Evolutionary conservation across 2,329 filamentous ascomycete genomes (phyloP), one percentile per base, ranked within the genome.

Genomic region (Botrytis squamosa): DNA sequence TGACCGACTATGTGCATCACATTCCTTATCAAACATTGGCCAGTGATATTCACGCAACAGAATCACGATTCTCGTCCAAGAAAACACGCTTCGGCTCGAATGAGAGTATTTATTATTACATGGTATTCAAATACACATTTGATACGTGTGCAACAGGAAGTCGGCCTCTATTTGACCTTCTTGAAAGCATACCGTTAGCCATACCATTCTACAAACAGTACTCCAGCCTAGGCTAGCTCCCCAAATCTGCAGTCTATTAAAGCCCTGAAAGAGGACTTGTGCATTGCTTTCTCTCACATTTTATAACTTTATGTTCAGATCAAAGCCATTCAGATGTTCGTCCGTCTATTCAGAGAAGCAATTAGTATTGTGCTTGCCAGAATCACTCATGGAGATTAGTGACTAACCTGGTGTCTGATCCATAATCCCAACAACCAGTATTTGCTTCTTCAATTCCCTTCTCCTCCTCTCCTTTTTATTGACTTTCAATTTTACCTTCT

Each of bases 321-420:
- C 75, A 71, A 42, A 77, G 59, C 76, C 76, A 77, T 66, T 75
- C 76, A 1, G 76, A 73, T 20, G 74, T 64, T 33, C 74, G 63
- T 29, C 73, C 76, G 74, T 76, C 76, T 77, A 60, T 40, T 36
- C 49, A 66, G 16, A 55, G 38, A 36, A 66, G 10, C 38, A 71
- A 57, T 52, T 49, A 75, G 74, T 72, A 59, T 65, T 70, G 20
- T 42, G 73, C 44, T 16, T 25, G 20, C 20, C 25, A 29, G 38
- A 57, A 42, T 9, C 18, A 70, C n/a, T 22, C 46, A 72, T n/a
- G 29, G 22, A 46, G 60, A n/a, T 9, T 25, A 42, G 36, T 38
- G 25, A 73, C 76, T 22, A 72, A 79, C 77, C 76, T 66, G 78
- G 78, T 66, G 52, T 71, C 60, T 78, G 78, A 74, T 80, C 78